Conservation (phyloP, 176 grass and related monocot genomes). For the Luzula sylvatica region DNA sequence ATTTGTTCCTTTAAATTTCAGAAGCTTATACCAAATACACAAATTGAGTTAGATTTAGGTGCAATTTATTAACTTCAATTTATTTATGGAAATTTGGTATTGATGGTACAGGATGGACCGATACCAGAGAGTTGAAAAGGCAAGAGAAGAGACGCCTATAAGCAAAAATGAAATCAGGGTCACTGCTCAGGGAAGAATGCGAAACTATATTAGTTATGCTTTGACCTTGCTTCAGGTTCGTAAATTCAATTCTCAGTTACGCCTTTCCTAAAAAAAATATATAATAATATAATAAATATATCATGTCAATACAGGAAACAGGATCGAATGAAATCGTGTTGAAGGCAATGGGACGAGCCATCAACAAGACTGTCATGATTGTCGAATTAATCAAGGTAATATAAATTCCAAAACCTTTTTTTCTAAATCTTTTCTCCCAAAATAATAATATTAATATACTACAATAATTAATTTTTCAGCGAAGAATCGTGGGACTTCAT, state of each 20-base stretch:
- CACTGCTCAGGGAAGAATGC: conserved; percentile 21
- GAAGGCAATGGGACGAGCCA: conserved; percentile 82
- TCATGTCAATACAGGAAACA: conserved; percentile 41
- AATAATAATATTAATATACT: no score
- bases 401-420: background rate
- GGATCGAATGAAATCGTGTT: conserved; percentile 55
- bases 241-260: no score
- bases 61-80: no score
- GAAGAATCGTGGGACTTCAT: conserved; percentile 69
- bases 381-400: conserved; percentile 77
- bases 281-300: background rate
- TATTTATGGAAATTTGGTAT: no score
- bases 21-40: no score
- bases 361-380: conserved; percentile 76
- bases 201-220: conserved; percentile 31
- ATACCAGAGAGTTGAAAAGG: conserved; percentile 28
- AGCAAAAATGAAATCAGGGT: conserved; percentile 31
- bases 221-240: conserved; percentile 28
- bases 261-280: background rate
- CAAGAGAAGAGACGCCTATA: conserved; percentile 17
- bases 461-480: conserved; percentile 31
- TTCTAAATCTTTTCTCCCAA: background rate
- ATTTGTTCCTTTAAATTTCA: no score
- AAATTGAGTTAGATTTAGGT: no score
- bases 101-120: conserved; percentile 34